Evolutionary conservation across 345 rosid species (phyloP), one percentile per base, ranked within the genome.

Genomic region (Adansonia digitata): DNA sequence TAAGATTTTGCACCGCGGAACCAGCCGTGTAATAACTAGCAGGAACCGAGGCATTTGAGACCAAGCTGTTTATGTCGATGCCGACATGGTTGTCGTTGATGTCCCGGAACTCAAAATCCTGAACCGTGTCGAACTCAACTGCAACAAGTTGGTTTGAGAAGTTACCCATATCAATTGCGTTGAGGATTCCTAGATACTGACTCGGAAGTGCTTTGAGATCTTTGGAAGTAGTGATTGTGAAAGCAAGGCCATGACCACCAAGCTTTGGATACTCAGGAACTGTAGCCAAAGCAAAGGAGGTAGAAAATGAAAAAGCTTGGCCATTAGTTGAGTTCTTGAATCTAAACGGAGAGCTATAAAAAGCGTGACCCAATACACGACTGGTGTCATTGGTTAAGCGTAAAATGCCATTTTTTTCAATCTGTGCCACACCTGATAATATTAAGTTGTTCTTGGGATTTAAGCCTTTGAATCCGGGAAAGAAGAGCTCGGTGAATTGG

Each of bases 201-300:
- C 91, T 91, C 8, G 98, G 87, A 6, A 74, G 83, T n/a, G 84
- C 85, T 9, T 68, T 76, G 29, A 86, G 82, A 49, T 81, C 68
- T 46, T 81, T 62, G 2, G 85, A 74, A 17, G 87, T 66, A n/a
- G 97, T 79, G 76, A 92, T 71, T 12, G 89, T 80, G 85, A 94
- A 94, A 52, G 97, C 98, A 37, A 94, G 81, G 57, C 97, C 98
- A 46, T 92, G 97, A 66, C 97, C 97, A 1, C 97, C 93, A 0
- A 89, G 92, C 55, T 46, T 84, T 5, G 85, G 81, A 79, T 87
- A 86, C 82, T 86, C 87, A 1, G 97, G 90, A 71, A 88, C 85
- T 20, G 89, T 83, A 20, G 88, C 87, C 60, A 94, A 82, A 77
- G 86, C 97, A 45, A 94, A 94, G 18, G 89, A 82, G 0, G 97